These are phyloP conservation scores for Blastobotrys mokoenaii DNA, from an alignment of 805 yeast genomes.

Conservation along the genomic window DNA sequence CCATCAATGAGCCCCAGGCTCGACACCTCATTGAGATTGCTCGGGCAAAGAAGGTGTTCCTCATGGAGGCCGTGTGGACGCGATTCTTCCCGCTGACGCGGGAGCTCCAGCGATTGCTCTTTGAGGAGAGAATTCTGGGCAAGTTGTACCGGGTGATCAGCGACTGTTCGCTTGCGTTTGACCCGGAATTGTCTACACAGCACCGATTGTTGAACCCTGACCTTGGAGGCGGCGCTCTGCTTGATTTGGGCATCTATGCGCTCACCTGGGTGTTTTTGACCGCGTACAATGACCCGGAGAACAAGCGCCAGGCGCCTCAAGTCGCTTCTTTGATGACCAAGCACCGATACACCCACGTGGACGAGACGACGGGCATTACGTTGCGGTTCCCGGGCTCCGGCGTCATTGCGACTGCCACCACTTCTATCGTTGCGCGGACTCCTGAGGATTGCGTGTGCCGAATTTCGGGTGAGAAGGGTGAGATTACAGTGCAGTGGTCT, in stretches of 20 bases:
- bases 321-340: slow-evolving; percentile 11
- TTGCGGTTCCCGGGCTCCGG: slow-evolving; percentile 12
- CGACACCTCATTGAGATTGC: slow-evolving; percentile 37
- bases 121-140: slow-evolving; percentile 38
- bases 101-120: slow-evolving; percentile 31
- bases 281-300: slow-evolving; percentile 14
- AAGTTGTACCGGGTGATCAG: slow-evolving; percentile 36
- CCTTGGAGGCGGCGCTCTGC: slow-evolving; percentile 49
- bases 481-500: slow-evolving; percentile 16
- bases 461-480: slow-evolving; percentile 18
- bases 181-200: slow-evolving; percentile 27
- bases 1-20: slow-evolving; percentile 40
- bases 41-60: slow-evolving; percentile 33
- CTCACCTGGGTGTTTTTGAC: slow-evolving; percentile 31
- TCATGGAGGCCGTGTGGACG: slow-evolving; percentile 46
- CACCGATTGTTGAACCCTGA: slow-evolving; percentile 37
- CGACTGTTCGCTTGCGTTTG: slow-evolving; percentile 36
- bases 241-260: slow-evolving; percentile 49
- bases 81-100: slow-evolving; percentile 36
- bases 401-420: slow-evolving; percentile 12
- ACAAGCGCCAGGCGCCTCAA: slow-evolving; percentile 11
- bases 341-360: slow-evolving; percentile 11
- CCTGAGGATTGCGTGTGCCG: slow-evolving; percentile 9
- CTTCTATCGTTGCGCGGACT: slow-evolving; percentile 3
- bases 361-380: slow-evolving; percentile 11